Percentiles rank a stretch among this genome's conserved stretches.
Conservation (phyloP, 495 filamentous ascomycete genomes). For the Staphylotrichum tortipilum region DNA sequence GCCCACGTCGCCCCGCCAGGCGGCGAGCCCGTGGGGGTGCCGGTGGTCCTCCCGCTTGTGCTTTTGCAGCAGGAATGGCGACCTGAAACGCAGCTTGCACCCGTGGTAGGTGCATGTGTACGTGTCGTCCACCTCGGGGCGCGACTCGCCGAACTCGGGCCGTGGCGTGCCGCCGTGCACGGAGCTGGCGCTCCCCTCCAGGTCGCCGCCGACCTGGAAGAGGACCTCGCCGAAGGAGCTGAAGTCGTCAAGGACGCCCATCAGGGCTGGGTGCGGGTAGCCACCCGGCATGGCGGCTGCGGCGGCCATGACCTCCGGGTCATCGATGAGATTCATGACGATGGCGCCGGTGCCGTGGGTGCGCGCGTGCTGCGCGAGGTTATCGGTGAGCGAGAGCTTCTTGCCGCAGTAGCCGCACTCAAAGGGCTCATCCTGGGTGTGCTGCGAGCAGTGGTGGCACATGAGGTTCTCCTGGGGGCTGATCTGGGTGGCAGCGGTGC, state of each 20-base stretch:
- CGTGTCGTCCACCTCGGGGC: conserved; percentile 72
- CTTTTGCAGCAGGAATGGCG: conserved; percentile 76
- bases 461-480: conserved; percentile 96
- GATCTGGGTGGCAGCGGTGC: conserved; percentile 48
- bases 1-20: conserved; percentile 10
- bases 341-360: conserved; percentile 89
- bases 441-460: conserved; percentile 95
- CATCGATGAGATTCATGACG: conserved; percentile 79
- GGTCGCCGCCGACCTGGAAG: conserved; percentile 64
- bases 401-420: conserved; percentile 96
- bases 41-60: conserved; percentile 94
- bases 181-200: conserved; percentile 47
- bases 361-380: conserved; percentile 89
- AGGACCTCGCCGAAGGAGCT: conserved; percentile 58
- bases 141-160: conserved; percentile 54
- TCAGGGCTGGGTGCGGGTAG: conserved; percentile 15
- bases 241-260: conserved; percentile 44
- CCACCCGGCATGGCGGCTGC: conserved; percentile 12
- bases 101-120: conserved; percentile 95
- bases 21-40: conserved; percentile 41
- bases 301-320: conserved; percentile 43
- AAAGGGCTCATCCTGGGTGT: conserved; percentile 97
- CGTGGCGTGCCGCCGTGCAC: conserved; percentile 31
- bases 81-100: conserved; percentile 81
- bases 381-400: conserved; percentile 97